A percentile compares a stretch with the other conserved stretches of the same genome.
Conservation (phyloP, 495 filamentous ascomycete species). For the Aspergillus indologenus region DNA sequence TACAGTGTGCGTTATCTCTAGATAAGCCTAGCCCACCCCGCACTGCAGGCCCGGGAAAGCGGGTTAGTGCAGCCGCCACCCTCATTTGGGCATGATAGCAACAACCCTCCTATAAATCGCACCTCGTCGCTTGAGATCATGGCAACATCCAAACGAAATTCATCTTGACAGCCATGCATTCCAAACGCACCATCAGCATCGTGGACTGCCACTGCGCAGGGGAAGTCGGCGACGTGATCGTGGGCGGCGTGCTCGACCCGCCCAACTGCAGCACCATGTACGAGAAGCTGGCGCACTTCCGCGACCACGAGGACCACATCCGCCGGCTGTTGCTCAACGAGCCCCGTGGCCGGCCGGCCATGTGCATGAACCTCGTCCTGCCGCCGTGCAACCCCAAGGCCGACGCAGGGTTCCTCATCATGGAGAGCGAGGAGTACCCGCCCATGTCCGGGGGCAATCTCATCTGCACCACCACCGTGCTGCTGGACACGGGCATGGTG, state of each 20-base stretch:
- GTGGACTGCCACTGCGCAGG: constrained; percentile 22
- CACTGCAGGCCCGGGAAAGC: too few species aligned
- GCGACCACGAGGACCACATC: constrained; percentile 13
- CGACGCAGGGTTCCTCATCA: constrained; percentile 24
- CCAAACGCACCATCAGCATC: constrained; percentile 16
- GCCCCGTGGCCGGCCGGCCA: constrained; percentile 19
- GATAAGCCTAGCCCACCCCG: too few species aligned
- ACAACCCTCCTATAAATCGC: too few species aligned
- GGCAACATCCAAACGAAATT: too few species aligned
- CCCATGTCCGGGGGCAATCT: constrained; percentile 26
- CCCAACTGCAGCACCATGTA: too few species aligned
- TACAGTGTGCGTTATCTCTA: too few species aligned
- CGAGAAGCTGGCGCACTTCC: background rate
- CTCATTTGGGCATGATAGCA: too few species aligned
- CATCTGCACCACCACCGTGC: constrained; percentile 19
- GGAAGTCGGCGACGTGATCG: constrained; percentile 21
- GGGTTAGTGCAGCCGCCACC: too few species aligned
- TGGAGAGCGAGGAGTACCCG: constrained; percentile 24
- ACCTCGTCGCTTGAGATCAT: too few species aligned
- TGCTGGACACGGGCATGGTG: constrained; percentile 17
- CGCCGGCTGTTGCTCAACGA: constrained; percentile 23
- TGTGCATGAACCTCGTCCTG: constrained; percentile 22
- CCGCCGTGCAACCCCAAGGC: constrained; percentile 19
- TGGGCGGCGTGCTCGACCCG: too few species aligned
- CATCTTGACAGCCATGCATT: too few species aligned